phyloP scores from a whole-genome alignment of 2,329 filamentous ascomycete species.

The Aspergillus sp. region DNA sequence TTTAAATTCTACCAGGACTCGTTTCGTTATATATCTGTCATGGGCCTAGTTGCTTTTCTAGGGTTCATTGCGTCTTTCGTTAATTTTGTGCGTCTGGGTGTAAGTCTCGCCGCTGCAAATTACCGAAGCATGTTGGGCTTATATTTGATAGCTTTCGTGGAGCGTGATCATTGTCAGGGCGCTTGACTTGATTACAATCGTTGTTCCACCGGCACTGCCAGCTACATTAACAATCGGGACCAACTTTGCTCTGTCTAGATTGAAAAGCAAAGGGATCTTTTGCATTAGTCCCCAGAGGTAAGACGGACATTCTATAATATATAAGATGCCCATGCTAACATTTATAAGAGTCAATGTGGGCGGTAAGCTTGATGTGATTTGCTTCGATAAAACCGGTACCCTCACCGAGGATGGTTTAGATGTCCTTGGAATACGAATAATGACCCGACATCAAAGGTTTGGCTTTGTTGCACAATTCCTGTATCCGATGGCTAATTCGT shows the following conservation, averaged over 20 bases:
- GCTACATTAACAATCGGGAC: conserved; percentile 95
- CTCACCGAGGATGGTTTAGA: conserved; percentile 95
- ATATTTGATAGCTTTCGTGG: conserved; percentile 63
- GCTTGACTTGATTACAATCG: conserved; percentile 93
- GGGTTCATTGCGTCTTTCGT: conserved; percentile 89
- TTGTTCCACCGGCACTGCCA: conserved; percentile 90
- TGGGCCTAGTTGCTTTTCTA: conserved; percentile 80
- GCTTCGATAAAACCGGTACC: conserved; percentile 99
- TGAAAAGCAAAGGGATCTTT: conserved; percentile 89
- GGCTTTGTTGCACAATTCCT: neutral
- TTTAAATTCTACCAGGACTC: conserved; percentile 99
- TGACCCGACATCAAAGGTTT: conserved; percentile 58
- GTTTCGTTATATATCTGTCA: conserved; percentile 96
- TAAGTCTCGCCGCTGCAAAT: conserved; percentile 27
- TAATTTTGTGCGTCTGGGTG: conserved; percentile 82
- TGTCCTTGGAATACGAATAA: conserved; percentile 82
- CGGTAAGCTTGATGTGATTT: conserved; percentile 92
- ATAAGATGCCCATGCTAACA: conserved; percentile 7
- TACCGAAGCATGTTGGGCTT: conserved; percentile 14
- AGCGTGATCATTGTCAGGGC: conserved; percentile 89
- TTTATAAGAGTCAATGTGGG: conserved; percentile 78
- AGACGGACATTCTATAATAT: conserved; percentile 1
- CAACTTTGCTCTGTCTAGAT: conserved; percentile 83
- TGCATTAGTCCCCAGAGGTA: conserved; percentile 88
- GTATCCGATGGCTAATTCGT: conserved; percentile 14